These are phyloP conservation scores for Carallia pectinifolia DNA, from an alignment of 345 rosid genomes.

Conservation along the genomic window DNA sequence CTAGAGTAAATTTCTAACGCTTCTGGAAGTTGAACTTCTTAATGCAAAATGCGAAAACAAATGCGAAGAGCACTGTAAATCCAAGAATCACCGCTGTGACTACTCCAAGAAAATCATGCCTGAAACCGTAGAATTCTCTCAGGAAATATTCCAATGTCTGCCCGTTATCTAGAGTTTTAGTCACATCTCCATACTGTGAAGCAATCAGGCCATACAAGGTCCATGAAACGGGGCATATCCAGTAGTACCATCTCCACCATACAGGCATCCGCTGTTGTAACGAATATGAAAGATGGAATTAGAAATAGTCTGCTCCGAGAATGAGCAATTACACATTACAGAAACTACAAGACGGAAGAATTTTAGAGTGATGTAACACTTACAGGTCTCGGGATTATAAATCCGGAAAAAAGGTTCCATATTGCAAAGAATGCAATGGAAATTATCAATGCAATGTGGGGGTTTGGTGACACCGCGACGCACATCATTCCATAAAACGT, in stretches of 20 bases:
- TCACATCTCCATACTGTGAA: conserved; percentile 42
- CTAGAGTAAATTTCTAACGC: conserved; percentile 11
- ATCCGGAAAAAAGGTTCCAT: conserved; percentile 68
- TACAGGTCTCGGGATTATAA: conserved; percentile 61
- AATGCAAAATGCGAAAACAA: conserved; percentile 30
- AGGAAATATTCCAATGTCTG: conserved; percentile 29
- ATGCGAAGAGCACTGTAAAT: conserved; percentile 26
- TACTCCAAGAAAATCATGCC: conserved; percentile 35
- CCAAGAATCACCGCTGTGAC: conserved; percentile 30
- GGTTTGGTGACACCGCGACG: conserved; percentile 63
- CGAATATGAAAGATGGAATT: neutral
- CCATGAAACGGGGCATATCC: conserved; percentile 45
- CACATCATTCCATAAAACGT: conserved; percentile 75
- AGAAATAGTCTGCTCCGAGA: neutral
- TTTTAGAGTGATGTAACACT: neutral
- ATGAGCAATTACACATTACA: neutral
- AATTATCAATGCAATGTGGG: conserved; percentile 51
- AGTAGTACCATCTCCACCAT: conserved; percentile 59
- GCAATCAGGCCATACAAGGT: conserved; percentile 39
- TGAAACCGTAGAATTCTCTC: conserved; percentile 27
- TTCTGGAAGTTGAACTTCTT: conserved; percentile 41
- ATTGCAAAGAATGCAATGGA: conserved; percentile 48
- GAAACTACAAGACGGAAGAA: neutral
- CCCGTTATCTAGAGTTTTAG: conserved; percentile 8
- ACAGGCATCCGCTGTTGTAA: conserved; percentile 40